Evolutionary conservation across 371 early-diverging fungal genomes (phyloP).

Genomic region (Zopfochytrium polystomum): DNA sequence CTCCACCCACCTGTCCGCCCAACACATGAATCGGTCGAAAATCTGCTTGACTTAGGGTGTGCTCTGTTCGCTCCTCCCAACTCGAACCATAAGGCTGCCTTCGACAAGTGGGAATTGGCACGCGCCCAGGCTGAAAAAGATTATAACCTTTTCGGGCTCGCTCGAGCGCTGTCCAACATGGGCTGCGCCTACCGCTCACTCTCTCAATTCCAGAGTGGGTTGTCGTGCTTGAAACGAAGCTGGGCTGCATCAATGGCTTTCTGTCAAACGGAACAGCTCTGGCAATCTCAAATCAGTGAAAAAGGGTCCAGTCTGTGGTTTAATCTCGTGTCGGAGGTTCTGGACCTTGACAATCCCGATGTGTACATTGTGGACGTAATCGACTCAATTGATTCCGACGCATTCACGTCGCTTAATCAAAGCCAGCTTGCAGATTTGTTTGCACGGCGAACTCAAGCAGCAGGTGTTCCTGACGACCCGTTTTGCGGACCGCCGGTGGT

Average conservation of each 20-base stretch:
- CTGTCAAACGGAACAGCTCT: not conserved
- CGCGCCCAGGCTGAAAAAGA: not conserved
- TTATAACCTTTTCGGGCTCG: not conserved
- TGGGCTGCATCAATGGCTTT: not conserved
- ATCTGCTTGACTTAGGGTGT: not conserved
- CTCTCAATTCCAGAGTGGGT: not conserved
- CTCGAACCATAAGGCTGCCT: not conserved
- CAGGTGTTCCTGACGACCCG: not conserved
- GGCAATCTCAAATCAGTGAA: not conserved
- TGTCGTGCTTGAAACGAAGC: not conserved
- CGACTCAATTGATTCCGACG: not conserved
- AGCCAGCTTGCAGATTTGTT: not conserved
- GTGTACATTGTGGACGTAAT: not conserved
- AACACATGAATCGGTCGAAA: not conserved
- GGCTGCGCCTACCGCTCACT: not conserved
- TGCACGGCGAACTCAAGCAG: not conserved
- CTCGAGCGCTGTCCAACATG: conserved; percentile 5
- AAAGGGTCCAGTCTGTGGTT: not conserved
- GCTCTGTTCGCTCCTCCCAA: not conserved
- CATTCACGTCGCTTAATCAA: not conserved
- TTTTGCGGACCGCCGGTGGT: conserved; percentile 47
- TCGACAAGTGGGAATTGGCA: not conserved
- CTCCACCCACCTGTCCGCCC: no score
- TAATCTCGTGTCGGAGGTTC: not conserved
- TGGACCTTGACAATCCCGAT: not conserved